A percentile compares a stretch with the other conserved stretches of the same genome.
Evolutionary conservation across 75 land plant species (phyloP).

Genomic region (Azolla pinnata): DNA sequence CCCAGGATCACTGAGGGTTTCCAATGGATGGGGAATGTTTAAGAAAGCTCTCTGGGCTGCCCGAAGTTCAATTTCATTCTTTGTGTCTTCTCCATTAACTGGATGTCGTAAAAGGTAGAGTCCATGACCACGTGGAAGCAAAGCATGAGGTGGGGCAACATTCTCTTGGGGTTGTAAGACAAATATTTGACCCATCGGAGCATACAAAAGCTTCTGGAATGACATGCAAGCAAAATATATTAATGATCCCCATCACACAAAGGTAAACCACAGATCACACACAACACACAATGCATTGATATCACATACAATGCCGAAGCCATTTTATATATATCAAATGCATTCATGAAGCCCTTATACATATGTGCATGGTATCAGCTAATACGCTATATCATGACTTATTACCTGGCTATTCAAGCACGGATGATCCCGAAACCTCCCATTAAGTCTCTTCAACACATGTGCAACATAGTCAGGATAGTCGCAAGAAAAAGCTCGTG

Average conservation of each 20-base stretch:
- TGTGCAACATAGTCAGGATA: constrained; percentile 73
- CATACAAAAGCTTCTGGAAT: constrained; percentile 63
- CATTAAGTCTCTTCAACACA: constrained; percentile 65
- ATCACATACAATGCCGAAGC: no score
- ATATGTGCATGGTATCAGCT: no score
- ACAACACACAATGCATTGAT: no score
- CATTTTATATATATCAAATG: no score
- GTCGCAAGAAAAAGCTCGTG: constrained; percentile 74
- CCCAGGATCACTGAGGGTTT: constrained; percentile 70
- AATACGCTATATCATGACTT: no score
- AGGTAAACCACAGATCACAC: neutral
- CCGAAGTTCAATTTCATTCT: constrained; percentile 17
- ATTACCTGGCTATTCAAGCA: constrained; percentile 67
- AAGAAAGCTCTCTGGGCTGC: constrained; percentile 62
- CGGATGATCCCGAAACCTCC: constrained; percentile 66
- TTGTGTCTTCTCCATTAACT: neutral
- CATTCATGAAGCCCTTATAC: no score
- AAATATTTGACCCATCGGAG: constrained; percentile 84
- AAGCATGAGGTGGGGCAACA: constrained; percentile 62
- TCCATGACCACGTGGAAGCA: constrained; percentile 81
- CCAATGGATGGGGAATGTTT: constrained; percentile 90
- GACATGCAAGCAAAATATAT: no score
- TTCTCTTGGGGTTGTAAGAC: constrained; percentile 78
- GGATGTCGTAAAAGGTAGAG: constrained; percentile 46
- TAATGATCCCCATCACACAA: neutral